These are phyloP conservation scores for Phoenix dactylifera DNA, from an alignment of 176 grass and related monocot genomes.

Conservation along the genomic window DNA sequence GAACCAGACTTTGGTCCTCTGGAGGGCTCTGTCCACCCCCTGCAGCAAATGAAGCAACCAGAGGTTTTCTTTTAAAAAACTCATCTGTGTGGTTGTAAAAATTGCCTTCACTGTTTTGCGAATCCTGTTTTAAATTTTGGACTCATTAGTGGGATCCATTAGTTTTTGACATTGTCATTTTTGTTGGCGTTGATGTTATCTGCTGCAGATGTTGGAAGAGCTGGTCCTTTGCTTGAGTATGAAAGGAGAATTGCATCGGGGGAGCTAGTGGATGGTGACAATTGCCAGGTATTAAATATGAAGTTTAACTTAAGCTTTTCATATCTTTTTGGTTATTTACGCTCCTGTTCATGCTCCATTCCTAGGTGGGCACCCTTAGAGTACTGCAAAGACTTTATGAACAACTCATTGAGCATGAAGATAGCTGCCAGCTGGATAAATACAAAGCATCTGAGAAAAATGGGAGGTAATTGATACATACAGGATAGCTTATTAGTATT, in stretches of 20 bases:
- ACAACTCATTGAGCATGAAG: conserved; percentile 54
- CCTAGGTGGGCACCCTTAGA: conserved; percentile 70
- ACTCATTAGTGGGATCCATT: neutral
- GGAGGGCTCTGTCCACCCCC: conserved; percentile 34
- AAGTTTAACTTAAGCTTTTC: neutral
- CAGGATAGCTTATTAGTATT: no score
- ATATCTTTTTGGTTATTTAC: neutral
- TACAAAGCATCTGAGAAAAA: conserved; percentile 73
- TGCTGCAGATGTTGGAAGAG: conserved; percentile 26
- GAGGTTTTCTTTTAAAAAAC: conserved; percentile 34
- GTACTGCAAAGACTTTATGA: conserved; percentile 76
- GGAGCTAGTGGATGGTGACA: conserved; percentile 73
- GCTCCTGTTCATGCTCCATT: conserved; percentile 10
- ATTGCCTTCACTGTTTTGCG: no score
- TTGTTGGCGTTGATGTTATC: conserved; percentile 13
- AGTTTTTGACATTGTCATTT: conserved; percentile 4
- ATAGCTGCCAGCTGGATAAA: conserved; percentile 60
- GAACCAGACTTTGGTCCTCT: conserved; percentile 27
- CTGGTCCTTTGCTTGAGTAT: conserved; percentile 67
- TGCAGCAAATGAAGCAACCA: conserved; percentile 18
- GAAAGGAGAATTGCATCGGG: conserved; percentile 64
- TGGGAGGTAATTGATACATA: conserved; percentile 29
- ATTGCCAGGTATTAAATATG: conserved; percentile 51
- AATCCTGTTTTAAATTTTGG: no score
- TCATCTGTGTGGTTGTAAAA: neutral